Evolutionary conservation across 2,329 filamentous ascomycete species (phyloP).

Genomic region (Exophiala spinifera): DNA sequence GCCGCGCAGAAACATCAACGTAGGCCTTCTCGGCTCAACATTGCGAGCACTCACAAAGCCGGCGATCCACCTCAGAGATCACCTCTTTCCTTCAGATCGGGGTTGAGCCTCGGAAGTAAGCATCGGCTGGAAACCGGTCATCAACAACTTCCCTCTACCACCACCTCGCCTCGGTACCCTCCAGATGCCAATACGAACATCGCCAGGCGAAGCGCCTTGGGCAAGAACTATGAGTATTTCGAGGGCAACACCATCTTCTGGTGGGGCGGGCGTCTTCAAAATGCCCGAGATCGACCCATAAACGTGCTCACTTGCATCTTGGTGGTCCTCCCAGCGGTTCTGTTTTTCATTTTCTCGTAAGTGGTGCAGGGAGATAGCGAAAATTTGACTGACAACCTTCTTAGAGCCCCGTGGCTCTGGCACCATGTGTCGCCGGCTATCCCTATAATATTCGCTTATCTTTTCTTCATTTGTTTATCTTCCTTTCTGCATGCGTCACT

Average conservation of each 20-base stretch:
- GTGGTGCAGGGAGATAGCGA: conserved; percentile 32
- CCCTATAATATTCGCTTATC: conserved; percentile 83
- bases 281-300: conserved; percentile 80
- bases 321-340: conserved; percentile 70
- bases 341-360: conserved; percentile 82
- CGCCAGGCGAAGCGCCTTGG: conserved; percentile 44
- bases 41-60: conserved; percentile 60
- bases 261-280: conserved; percentile 79
- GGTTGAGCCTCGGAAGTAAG: conserved; percentile 64
- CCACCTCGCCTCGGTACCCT: conserved; percentile 67
- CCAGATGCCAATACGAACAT: conserved; percentile 43
- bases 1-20: conserved; percentile 35
- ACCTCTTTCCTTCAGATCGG: conserved; percentile 72
- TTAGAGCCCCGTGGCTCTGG: conserved; percentile 78
- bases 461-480: conserved; percentile 86
- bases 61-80: conserved; percentile 63
- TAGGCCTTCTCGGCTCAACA: conserved; percentile 55
- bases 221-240: conserved; percentile 88
- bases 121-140: conserved; percentile 60
- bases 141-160: conserved; percentile 78
- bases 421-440: conserved; percentile 80
- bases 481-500: conserved; percentile 92
- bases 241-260: conserved; percentile 91
- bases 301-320: conserved; percentile 82
- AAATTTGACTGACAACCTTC: conserved; percentile 26